Base-by-base conservation (phyloP, 2,329 filamentous ascomycete genomes). In the Alternaria arborescens region DNA sequence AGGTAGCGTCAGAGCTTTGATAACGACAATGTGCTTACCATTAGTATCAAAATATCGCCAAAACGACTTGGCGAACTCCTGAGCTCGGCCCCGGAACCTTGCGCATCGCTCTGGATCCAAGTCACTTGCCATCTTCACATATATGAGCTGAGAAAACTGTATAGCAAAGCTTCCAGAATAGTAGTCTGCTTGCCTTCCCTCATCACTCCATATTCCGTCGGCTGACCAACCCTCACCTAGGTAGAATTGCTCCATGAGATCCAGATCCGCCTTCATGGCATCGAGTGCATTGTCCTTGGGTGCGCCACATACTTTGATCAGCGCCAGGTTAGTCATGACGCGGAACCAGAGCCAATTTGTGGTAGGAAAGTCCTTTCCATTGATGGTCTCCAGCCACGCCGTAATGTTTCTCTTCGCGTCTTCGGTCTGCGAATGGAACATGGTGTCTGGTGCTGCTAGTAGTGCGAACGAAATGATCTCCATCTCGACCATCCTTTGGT, bases 321-420 rank as follows among this genome's bases (percentile, higher is more conserved):
- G 69, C 0, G 83, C 82, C 1, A 85, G 69, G 53, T 85, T 85
- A 1, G 77, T 80, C 70, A 85, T 82, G 1, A 85, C 78, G 0
- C 83, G 80, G 55, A 86, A 86, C 83, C 83, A 86, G 1, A 81
- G 77, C 84, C 84, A 85, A 55, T 86, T 86, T 0, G 80, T 85
- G 2, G 71, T 65, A 0, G 83, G 83, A 73, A 86, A 83, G 3
- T 74, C 68, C 62, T 81, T 82, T 0, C 75, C 76, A 28, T 84
- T 83, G 10, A 85, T 76, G 0, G 75, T 75, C 6, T 69, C 67
- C 1, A 85, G 65, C 82, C 83, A 85, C 0, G 60, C 55, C 1
- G 65, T 71, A 1, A 85, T 67, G 12, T 83, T 81, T 0, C 32
- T 16, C 32, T 79, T 80, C 4, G 74, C 70, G 4, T 55, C n/a